Evolutionary conservation across 306 rosid species (phyloP), one percentile per base, ranked within the genome.

Genomic region (Lathyrus tuberosus): DNA sequence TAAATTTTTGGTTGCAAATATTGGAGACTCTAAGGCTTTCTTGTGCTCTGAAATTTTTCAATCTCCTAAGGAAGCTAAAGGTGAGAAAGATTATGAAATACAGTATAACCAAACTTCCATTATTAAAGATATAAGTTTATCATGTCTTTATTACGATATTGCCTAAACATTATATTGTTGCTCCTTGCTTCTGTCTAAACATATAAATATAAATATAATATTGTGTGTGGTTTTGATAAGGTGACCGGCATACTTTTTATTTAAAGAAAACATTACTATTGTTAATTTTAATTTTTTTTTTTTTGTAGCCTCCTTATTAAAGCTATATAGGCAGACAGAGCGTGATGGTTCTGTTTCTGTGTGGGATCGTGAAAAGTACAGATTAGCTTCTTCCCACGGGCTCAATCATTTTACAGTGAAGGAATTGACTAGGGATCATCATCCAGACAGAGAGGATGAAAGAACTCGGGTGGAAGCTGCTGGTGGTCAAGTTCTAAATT

Each of bases 401-500:
- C 37, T 87, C 58, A 66, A 73, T 53, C 91, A 84, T 80, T 86
- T 88, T 80, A 81, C 81, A 42, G 98, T 87, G 28, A 85, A 87
- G 86, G 98, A 94, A 65, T 83, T 94, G 83, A 94, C 98, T 48
- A 90, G 85, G 14, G 97, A 94, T 87, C 98, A 94, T 80, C 98
- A 88, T 78, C 95, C 97, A 8, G 87, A 94, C 68, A 87, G 98
- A 84, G 91, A 84, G 44, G 97, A 90, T 76, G 98, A 94, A 87
- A 87, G 82, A 85, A 63, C 62, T 72, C 76, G 97, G 76, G 96
- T 94, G 79, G 98, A 94, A 87, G 82, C 82, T 74, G 90, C 98
- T 75, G 98, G 98, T 79, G 98, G 98, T 59, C 91, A 81, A 76
- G 96, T 94, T 84, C 62, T 81, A 71, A 85, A 86, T 75, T 87